phyloP scores from a whole-genome alignment of 495 filamentous ascomycete genomes.

The Pyrenula aspistea region DNA sequence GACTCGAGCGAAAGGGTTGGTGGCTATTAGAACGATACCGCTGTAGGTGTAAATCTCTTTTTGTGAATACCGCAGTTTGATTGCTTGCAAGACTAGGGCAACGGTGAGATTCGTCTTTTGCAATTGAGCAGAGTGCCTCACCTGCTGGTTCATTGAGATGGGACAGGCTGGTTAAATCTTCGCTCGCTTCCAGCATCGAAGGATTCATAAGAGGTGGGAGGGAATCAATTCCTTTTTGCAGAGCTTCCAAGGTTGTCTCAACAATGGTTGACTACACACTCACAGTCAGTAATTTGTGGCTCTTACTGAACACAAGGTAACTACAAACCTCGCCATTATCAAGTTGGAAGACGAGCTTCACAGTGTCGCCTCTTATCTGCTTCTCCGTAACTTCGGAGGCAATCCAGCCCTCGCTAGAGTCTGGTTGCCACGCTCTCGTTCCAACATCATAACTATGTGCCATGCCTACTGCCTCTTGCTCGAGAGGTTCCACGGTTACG shows the following conservation, averaged over 20 bases:
- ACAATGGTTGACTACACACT: conserved; percentile 56
- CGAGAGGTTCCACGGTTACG: not conserved
- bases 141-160: conserved; percentile 97
- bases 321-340: conserved; percentile 81
- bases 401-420: conserved; percentile 90
- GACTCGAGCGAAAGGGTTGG: conserved; percentile 94
- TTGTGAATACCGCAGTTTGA: conserved; percentile 92
- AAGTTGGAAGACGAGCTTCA: conserved; percentile 71
- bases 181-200: conserved; percentile 93
- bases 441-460: conserved; percentile 95
- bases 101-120: conserved; percentile 19
- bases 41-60: conserved; percentile 99
- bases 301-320: not conserved
- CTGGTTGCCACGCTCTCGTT: conserved; percentile 96
- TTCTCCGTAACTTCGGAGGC: conserved; percentile 91
- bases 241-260: conserved; percentile 65
- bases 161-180: conserved; percentile 94
- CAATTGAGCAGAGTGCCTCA: conserved; percentile 28
- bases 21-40: conserved; percentile 96
- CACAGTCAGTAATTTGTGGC: not conserved
- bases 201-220: conserved; percentile 97
- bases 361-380: conserved; percentile 70
- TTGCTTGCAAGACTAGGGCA: conserved; percentile 79
- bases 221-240: conserved; percentile 62
- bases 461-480: conserved; percentile 36